Base-by-base conservation (phyloP, 768 basidiomycete genomes). In the Russula emetica region DNA sequence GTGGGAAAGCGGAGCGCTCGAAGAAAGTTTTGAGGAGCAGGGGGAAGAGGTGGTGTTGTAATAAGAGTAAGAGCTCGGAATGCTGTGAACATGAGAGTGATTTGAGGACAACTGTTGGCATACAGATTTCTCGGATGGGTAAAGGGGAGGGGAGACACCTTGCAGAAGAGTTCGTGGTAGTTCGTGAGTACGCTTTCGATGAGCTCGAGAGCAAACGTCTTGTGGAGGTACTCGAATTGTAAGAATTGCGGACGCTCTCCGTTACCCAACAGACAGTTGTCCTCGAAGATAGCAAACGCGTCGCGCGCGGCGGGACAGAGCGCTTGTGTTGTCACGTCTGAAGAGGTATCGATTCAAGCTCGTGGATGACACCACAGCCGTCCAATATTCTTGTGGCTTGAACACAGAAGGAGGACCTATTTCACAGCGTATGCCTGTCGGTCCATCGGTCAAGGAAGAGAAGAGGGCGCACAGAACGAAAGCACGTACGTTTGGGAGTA, bases 101-200 rank as follows among this genome's bases (percentile, higher is more conserved):
- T 51, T 20, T 52, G 38, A 6, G 57, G n/a, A n/a, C 0, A 34
- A 63, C 22, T 10, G n/a, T 22, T 22, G 51, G 30, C 49, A 62
- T 40, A 5, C n/a, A n/a, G n/a, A n/a, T n/a, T n/a, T 30, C 30
- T 30, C 30, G 30, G 30, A 32, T 16, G n/a, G 42, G 45, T 30
- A 45, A 20, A 20, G 16, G 51, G 22, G 22, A 36, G 22, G 36
- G 6, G 26, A 72, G 77, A 44, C 68, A 90, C 94, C 79, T 88
- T 84, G 57, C 88, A 82, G 72, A 95, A 94, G 0, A 93, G 90
- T 58, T 83, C 82, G 66, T 92, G 87, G 70, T 95, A 94, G 72
- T 95, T 86, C 10, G 93, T 94, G 58, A 99, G 77, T 2, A 98
- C 92, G 70, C 95, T 98, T 76, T 99, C 96, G 42, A 98, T 92